Base-by-base conservation (phyloP, 192 early-diverging fungal genomes). In the Coemansia sp. region DNA sequence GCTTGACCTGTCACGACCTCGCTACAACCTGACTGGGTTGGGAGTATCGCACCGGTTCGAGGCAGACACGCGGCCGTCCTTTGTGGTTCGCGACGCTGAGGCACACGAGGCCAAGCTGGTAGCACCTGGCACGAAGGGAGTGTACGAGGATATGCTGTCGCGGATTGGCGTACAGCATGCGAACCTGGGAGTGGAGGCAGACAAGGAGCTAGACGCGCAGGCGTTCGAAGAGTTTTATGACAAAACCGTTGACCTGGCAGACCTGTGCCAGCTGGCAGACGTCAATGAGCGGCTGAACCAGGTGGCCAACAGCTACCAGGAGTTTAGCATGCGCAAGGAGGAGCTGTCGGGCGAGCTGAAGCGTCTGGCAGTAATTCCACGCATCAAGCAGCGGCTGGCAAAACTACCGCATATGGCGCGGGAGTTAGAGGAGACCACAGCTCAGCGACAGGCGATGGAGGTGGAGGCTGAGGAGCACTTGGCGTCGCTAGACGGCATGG, bases 161-260 rank as follows among this genome's bases (percentile, higher is more conserved):
- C 71, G 76, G 8, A 74, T 80, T 14, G 76, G 76, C 22, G 76
- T 80, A 7, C 76, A 80, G 42, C 70, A 80, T 35, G 72, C 67
- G 4, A 80, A 74, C 35, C 26, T 80, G 26, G 68, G 71, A 8
- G 62, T 69, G 10, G 76, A 78, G 7, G 60, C 41, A 3, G 62
- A 63, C 38, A 67, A 68, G 35, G 76, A 74, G 42, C 54, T 80
- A 56, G 76, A 80, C 34, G 38, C 71, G 18, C 70, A 67, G 56
- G 76, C 70, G 17, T 80, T 80, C 17, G 76, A 80, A 17, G 72
- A 80, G 60, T 80, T 80, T 35, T 80, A 80, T 60, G 72, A 80
- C 59, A 80, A 80, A 36, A 80, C 76, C 0, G 76, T 80, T 0
- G 76, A 80, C 15, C 60, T 80, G 27, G 76, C 76, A 0, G 76